These are phyloP conservation scores for Penicillium simplicissimum DNA, from an alignment of 495 filamentous ascomycete species.

Conservation along the genomic window DNA sequence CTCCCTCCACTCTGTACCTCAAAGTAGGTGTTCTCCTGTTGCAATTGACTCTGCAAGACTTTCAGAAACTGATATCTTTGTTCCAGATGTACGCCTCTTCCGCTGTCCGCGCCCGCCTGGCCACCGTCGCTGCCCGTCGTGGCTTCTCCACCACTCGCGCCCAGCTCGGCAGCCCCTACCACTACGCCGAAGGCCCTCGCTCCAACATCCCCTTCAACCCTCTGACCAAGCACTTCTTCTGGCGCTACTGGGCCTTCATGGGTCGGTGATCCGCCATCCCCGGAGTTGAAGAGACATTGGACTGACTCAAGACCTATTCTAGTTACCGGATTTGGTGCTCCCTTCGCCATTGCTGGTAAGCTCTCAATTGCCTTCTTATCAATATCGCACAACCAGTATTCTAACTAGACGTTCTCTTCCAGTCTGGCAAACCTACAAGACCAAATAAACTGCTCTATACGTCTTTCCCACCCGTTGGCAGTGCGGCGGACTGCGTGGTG, in stretches of 20 bases:
- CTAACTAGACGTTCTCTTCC: slow-evolving; percentile 32
- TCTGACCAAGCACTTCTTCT: slow-evolving; percentile 75
- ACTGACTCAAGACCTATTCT: slow-evolving; percentile 35
- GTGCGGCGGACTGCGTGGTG: slow-evolving; percentile 22
- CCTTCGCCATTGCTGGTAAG: slow-evolving; percentile 83
- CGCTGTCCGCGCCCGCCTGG: slow-evolving; percentile 67
- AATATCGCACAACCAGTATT: not conserved
- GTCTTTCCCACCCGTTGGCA: slow-evolving; percentile 24
- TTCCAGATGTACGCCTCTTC: slow-evolving; percentile 84
- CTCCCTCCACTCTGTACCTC: slow-evolving; percentile 32
- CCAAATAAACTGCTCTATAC: slow-evolving; percentile 36
- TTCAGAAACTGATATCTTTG: slow-evolving; percentile 15
- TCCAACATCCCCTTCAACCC: slow-evolving; percentile 97
- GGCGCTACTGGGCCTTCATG: slow-evolving; percentile 82
- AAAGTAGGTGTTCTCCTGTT: slow-evolving; percentile 32
- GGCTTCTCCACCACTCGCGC: slow-evolving; percentile 89
- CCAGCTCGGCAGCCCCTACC: slow-evolving; percentile 86
- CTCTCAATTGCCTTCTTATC: slow-evolving; percentile 17
- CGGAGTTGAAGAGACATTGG: slow-evolving; percentile 8
- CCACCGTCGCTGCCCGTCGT: slow-evolving; percentile 75
- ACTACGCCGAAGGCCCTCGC: slow-evolving; percentile 96
- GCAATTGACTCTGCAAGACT: slow-evolving; percentile 4
- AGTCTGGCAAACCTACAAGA: slow-evolving; percentile 90
- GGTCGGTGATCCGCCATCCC: slow-evolving; percentile 47
- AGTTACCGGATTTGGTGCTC: slow-evolving; percentile 75